Conservation (phyloP, 2,329 filamentous ascomycete genomes). For the Pseudogymnoascus sp. region DNA sequence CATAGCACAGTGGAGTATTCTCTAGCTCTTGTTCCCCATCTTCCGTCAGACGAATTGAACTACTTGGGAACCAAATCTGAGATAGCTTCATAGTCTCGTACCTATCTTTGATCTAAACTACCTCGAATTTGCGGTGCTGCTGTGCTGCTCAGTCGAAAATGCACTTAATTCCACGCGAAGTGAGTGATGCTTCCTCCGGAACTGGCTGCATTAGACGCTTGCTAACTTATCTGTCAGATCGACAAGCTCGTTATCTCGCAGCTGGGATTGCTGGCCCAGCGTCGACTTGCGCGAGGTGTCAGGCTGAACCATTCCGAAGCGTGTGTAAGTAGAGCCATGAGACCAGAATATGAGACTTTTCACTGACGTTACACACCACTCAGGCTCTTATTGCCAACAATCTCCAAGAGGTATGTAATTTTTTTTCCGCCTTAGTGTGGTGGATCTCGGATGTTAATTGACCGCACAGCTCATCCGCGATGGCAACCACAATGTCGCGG, state of each 20-base stretch:
- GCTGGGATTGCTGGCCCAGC: conserved; percentile 77
- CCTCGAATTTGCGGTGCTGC: background rate
- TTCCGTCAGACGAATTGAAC: background rate
- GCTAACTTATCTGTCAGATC: conserved; percentile 48
- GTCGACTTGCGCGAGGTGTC: conserved; percentile 77
- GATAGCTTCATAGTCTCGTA: background rate
- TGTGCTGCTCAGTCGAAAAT: conserved; percentile 25
- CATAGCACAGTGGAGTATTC: conserved; percentile 1
- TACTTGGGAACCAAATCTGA: background rate
- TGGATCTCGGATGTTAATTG: conserved; percentile 3
- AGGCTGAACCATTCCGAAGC: conserved; percentile 87
- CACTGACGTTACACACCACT: background rate
- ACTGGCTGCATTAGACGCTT: background rate
- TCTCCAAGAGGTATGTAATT: conserved; percentile 62
- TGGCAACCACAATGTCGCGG: conserved; percentile 83
- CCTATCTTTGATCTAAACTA: background rate
- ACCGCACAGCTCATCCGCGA: conserved; percentile 73
- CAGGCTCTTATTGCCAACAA: conserved; percentile 77
- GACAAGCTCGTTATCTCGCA: conserved; percentile 95
- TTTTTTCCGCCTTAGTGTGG: conserved; percentile 9
- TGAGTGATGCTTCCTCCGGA: conserved; percentile 22
- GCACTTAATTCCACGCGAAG: conserved; percentile 43
- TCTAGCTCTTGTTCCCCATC: background rate
- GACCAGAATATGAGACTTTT: background rate
- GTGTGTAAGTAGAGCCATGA: conserved; percentile 42